These are phyloP conservation scores for Didymella arachidicola DNA, from an alignment of 2,329 filamentous ascomycete genomes.

Conservation along the genomic window DNA sequence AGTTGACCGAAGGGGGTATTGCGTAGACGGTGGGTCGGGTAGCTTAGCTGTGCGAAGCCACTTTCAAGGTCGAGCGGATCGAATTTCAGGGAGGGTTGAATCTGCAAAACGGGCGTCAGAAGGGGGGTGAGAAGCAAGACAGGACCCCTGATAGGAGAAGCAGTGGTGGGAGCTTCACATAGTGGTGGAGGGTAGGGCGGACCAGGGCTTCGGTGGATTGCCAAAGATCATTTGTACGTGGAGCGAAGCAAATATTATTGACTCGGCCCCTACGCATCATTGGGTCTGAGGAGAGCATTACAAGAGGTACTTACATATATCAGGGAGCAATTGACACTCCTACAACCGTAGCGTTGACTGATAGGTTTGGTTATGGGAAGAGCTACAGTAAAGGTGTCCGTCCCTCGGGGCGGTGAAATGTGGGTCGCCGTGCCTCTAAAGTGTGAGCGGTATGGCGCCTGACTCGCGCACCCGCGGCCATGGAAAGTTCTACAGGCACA, in stretches of 20 bases:
- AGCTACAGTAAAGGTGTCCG: slow-evolving; percentile 23
- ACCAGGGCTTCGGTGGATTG: slow-evolving; percentile 6
- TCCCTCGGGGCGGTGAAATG: slow-evolving; percentile 10
- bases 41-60: slow-evolving; percentile 42
- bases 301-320: not conserved
- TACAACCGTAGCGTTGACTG: slow-evolving; percentile 16
- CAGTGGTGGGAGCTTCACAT: slow-evolving; percentile 4
- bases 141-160: not conserved
- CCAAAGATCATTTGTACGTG: slow-evolving; percentile 5
- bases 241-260: not conserved
- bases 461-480: slow-evolving; percentile 14
- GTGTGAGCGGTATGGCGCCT: slow-evolving; percentile 11
- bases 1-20: slow-evolving; percentile 49
- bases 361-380: slow-evolving; percentile 15
- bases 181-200: slow-evolving; percentile 3
- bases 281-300: not conserved
- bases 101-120: slow-evolving; percentile 2
- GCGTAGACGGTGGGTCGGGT: slow-evolving; percentile 43
- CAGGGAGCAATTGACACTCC: slow-evolving; percentile 13
- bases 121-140: not conserved
- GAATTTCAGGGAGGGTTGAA: not conserved
- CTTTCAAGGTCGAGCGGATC: slow-evolving; percentile 22
- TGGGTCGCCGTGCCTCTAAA: slow-evolving; percentile 10
- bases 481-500: slow-evolving; percentile 14
- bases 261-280: not conserved